A percentile compares a stretch with the other conserved stretches of the same genome.
These are phyloP conservation scores for Zasmidium citrigriseum DNA, from an alignment of 2,329 filamentous ascomycete species.

Conservation along the genomic window DNA sequence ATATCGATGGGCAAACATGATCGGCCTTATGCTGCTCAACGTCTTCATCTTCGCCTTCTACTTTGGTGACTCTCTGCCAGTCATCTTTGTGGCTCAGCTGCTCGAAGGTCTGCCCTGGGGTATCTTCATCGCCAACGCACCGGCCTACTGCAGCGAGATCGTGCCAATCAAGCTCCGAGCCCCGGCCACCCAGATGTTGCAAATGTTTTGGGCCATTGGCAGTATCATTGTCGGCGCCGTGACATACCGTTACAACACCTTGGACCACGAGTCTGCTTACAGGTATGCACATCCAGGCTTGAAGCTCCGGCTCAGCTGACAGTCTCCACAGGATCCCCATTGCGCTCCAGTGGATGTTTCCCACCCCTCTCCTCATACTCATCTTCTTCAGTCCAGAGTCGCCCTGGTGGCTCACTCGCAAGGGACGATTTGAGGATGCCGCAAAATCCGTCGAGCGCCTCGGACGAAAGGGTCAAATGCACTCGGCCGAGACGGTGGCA, in stretches of 20 bases:
- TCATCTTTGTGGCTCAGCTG: slow-evolving; percentile 56
- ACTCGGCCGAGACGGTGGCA: slow-evolving; percentile 51
- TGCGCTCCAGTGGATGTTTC: slow-evolving; percentile 61
- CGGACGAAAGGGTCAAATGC: slow-evolving; percentile 44
- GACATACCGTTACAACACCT: slow-evolving; percentile 55
- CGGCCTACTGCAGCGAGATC: slow-evolving; percentile 64
- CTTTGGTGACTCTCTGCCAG: slow-evolving; percentile 51
- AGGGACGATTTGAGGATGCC: slow-evolving; percentile 49
- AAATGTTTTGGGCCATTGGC: slow-evolving; percentile 68
- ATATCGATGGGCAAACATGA: slow-evolving; percentile 62
- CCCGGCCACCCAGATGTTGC: slow-evolving; percentile 62
- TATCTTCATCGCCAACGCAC: slow-evolving; percentile 66
- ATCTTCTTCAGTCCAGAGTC: slow-evolving; percentile 54
- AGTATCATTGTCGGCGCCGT: slow-evolving; percentile 61
- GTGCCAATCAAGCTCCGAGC: slow-evolving; percentile 60
- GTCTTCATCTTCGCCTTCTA: slow-evolving; percentile 62
- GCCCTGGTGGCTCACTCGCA: slow-evolving; percentile 58
- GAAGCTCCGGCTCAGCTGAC: too few relatives aligned
- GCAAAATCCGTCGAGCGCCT: slow-evolving; percentile 52
- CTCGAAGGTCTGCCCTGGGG: slow-evolving; percentile 67
- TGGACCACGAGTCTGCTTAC: slow-evolving; percentile 39
- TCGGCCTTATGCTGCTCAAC: slow-evolving; percentile 58
- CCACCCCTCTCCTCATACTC: slow-evolving; percentile 56
- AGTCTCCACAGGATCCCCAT: slow-evolving; percentile 49
- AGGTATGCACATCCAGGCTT: slow-evolving; percentile 39